A percentile compares a stretch with the other conserved stretches of the same genome.
phyloP scores from a whole-genome alignment of 306 rosid genomes.

The Potentilla sterilis region DNA sequence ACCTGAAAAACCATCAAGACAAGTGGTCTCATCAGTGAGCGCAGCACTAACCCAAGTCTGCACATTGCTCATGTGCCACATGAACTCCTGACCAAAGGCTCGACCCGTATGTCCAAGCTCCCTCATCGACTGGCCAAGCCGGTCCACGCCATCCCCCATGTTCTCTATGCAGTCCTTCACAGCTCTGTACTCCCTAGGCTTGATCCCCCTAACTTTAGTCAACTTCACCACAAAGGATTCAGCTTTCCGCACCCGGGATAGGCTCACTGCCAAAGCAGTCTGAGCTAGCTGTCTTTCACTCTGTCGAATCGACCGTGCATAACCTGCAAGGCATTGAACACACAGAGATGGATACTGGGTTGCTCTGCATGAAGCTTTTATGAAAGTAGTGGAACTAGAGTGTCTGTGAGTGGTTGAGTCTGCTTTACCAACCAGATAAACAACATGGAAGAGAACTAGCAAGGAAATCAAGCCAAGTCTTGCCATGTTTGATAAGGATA shows the following conservation, averaged over 20 bases:
- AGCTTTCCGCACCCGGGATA: slow-evolving; percentile 43
- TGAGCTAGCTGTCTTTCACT: slow-evolving; percentile 58
- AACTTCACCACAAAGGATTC: slow-evolving; percentile 46
- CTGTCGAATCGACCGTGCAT: slow-evolving; percentile 41
- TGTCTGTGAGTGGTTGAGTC: slow-evolving; percentile 18
- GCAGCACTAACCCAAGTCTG: slow-evolving; percentile 92
- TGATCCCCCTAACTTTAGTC: slow-evolving; percentile 38
- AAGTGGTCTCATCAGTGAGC: slow-evolving; percentile 65
- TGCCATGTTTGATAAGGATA: slow-evolving; percentile 33
- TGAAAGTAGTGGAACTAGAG: slow-evolving; percentile 42
- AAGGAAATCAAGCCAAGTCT: slow-evolving; percentile 30
- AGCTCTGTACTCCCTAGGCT: slow-evolving; percentile 47
- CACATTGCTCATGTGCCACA: slow-evolving; percentile 77
- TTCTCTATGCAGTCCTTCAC: slow-evolving; percentile 76
- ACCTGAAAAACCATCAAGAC: slow-evolving; percentile 66
- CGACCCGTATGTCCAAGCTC: slow-evolving; percentile 50
- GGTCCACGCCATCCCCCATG: slow-evolving; percentile 60
- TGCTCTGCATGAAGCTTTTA: slow-evolving; percentile 54
- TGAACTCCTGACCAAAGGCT: slow-evolving; percentile 49
- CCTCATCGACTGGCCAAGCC: slow-evolving; percentile 48
- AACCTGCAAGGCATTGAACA: slow-evolving; percentile 41
- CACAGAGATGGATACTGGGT: slow-evolving; percentile 63
- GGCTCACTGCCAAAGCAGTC: slow-evolving; percentile 62
- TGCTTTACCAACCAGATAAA: slow-evolving; percentile 19
- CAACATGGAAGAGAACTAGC: slow-evolving; percentile 30